Evolutionary conservation across 1,139 yeast species (phyloP).

Genomic region (Magnusiomyces ingens): DNA sequence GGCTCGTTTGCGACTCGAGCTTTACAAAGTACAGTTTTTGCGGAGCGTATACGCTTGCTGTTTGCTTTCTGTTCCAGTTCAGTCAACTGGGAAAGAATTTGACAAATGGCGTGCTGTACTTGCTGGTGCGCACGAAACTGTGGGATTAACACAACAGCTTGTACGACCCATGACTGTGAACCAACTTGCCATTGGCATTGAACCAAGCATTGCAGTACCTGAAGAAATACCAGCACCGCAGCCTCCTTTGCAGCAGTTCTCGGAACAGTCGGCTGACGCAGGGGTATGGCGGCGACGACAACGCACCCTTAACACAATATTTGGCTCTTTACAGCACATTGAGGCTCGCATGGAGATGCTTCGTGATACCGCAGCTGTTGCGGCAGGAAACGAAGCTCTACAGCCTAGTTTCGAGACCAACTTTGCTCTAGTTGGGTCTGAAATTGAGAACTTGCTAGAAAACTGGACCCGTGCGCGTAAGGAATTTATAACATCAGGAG

Average conservation of each 20-base stretch:
- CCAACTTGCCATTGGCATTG: not conserved
- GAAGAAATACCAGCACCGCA: constrained; percentile 1
- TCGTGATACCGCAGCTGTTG: constrained; percentile 20
- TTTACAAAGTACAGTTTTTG: constrained; percentile 34
- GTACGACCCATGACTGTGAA: constrained; percentile 2
- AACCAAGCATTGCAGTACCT: not conserved
- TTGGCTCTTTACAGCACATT: constrained; percentile 29
- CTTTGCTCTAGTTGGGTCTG: constrained; percentile 11
- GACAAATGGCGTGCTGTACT: not conserved
- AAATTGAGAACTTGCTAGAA: constrained; percentile 15
- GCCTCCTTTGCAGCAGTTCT: not conserved
- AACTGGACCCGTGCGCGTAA: constrained; percentile 1
- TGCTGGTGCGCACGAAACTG: constrained; percentile 12
- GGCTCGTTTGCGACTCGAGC: constrained; percentile 26
- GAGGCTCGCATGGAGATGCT: constrained; percentile 33
- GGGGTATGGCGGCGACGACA: constrained; percentile 19
- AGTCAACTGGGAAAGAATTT: not conserved
- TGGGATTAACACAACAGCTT: constrained; percentile 8
- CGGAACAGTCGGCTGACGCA: not conserved
- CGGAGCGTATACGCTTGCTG: constrained; percentile 39
- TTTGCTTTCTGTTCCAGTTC: constrained; percentile 31
- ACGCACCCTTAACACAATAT: constrained; percentile 23
- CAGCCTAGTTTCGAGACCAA: constrained; percentile 20
- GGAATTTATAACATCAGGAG: not conserved
- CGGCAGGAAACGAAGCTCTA: constrained; percentile 12